A percentile compares a stretch with the other conserved stretches of the same genome.
Evolutionary conservation across 805 yeast genomes (phyloP).

Genomic region (Cyberlindnera xylosilytica): DNA sequence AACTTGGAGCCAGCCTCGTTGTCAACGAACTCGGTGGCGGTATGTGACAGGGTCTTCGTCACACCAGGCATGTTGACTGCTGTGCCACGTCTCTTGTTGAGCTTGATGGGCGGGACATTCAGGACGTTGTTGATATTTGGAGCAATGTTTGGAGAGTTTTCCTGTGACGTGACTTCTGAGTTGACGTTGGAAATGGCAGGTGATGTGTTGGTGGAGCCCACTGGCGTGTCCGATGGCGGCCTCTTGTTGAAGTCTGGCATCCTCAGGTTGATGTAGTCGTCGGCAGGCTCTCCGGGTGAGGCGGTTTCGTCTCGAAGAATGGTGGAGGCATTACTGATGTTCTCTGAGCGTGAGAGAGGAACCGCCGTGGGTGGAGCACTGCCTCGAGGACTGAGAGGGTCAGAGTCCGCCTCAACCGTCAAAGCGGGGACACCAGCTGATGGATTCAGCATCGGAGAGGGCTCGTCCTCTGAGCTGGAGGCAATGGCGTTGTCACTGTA

Average conservation of each 20-base stretch:
- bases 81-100: constrained; percentile 58
- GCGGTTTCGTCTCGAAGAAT: background rate
- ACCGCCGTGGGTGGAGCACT: constrained; percentile 1
- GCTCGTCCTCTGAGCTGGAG: constrained; percentile 25
- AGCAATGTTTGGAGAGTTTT: constrained; percentile 27
- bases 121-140: constrained; percentile 6
- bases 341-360: background rate
- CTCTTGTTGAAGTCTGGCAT: constrained; percentile 59
- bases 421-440: constrained; percentile 11
- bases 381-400: constrained; percentile 3
- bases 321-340: background rate
- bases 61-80: constrained; percentile 92
- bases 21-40: constrained; percentile 33
- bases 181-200: constrained; percentile 38
- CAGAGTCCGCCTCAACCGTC: background rate
- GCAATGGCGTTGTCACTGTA: constrained; percentile 24
- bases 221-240: constrained; percentile 75
- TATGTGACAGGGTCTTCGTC: constrained; percentile 60
- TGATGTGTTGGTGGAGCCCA: constrained; percentile 52
- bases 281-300: background rate
- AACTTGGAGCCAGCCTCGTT: constrained; percentile 76
- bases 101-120: constrained; percentile 24
- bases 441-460: constrained; percentile 14
- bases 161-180: constrained; percentile 29
- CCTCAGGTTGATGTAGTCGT: constrained; percentile 3